phyloP scores from a whole-genome alignment of 768 basidiomycete species.

The Sarcomyxa edulis region DNA sequence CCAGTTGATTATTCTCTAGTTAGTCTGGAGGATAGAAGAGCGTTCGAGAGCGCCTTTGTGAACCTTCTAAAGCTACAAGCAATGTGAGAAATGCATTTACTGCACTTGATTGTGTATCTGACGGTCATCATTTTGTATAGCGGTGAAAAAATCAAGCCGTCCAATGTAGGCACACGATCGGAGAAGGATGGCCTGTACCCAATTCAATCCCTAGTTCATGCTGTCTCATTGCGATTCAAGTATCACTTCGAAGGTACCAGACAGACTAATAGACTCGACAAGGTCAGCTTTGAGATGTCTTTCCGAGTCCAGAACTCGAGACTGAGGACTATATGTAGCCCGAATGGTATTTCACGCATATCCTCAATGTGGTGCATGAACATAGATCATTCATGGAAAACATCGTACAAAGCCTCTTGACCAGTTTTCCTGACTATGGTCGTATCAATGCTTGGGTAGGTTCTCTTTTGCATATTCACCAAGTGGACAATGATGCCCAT shows the following conservation, averaged over 20 bases:
- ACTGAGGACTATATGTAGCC: conserved; percentile 47
- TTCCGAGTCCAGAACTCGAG: not conserved
- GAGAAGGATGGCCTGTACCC: conserved; percentile 71
- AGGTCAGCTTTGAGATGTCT: conserved; percentile 39
- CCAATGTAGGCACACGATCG: conserved; percentile 9
- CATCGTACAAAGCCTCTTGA: conserved; percentile 66
- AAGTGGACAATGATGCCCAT: too few relatives aligned
- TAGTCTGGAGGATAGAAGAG: conserved; percentile 42
- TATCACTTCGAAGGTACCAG: conserved; percentile 90
- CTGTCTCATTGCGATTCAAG: conserved; percentile 83
- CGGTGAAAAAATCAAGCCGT: conserved; percentile 42
- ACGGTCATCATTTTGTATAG: conserved; percentile 38
- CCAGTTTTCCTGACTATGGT: conserved; percentile 53
- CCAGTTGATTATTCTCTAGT: conserved; percentile 59
- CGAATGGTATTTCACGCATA: conserved; percentile 95
- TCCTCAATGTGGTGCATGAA: conserved; percentile 83
- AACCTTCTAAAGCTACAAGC: conserved; percentile 73
- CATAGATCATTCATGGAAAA: conserved; percentile 77
- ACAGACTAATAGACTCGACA: conserved; percentile 88
- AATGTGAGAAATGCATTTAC: conserved; percentile 46
- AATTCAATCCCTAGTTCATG: conserved; percentile 76
- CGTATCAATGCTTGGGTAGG: conserved; percentile 74
- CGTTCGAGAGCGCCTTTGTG: conserved; percentile 75
- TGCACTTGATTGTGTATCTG: conserved; percentile 1
- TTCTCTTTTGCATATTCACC: not conserved